These are phyloP conservation scores for Curvularia eragrostidis DNA, from an alignment of 2,329 filamentous ascomycete genomes.

Conservation along the genomic window DNA sequence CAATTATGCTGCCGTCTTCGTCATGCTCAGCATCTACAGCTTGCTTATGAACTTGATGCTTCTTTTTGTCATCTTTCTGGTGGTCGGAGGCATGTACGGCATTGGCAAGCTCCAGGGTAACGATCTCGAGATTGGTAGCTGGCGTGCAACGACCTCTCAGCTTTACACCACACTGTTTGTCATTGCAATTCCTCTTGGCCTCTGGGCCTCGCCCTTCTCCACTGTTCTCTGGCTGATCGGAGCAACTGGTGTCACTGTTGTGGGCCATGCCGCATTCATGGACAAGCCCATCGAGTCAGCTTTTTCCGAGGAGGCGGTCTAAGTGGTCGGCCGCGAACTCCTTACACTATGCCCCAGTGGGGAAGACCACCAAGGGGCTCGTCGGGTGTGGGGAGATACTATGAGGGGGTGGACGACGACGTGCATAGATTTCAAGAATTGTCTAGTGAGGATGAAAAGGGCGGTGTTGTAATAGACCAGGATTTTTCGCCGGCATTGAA, in stretches of 20 bases:
- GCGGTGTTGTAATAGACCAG: slow-evolving; percentile 53
- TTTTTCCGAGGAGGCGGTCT: slow-evolving; percentile 99
- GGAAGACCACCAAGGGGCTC: slow-evolving; percentile 97
- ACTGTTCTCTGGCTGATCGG: slow-evolving; percentile 96
- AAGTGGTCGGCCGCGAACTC: slow-evolving; percentile 99
- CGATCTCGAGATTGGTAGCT: slow-evolving; percentile 84
- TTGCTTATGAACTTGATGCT: slow-evolving; percentile 85
- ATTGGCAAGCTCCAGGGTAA: slow-evolving; percentile 89
- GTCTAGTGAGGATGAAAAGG: slow-evolving; percentile 60
- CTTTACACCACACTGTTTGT: slow-evolving; percentile 89
- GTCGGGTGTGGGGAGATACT: slow-evolving; percentile 57
- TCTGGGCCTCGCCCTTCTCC: slow-evolving; percentile 82
- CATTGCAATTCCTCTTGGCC: slow-evolving; percentile 81
- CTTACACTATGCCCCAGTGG: slow-evolving; percentile 87
- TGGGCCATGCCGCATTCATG: slow-evolving; percentile 94
- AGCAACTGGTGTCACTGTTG: slow-evolving; percentile 88
- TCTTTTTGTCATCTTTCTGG: slow-evolving; percentile 90
- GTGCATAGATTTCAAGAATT: slow-evolving; percentile 70
- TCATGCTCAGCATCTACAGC: slow-evolving; percentile 95
- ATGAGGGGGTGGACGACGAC: slow-evolving; percentile 52
- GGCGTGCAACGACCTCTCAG: slow-evolving; percentile 86
- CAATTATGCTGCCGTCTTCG: slow-evolving; percentile 95
- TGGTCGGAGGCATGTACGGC: slow-evolving; percentile 84
- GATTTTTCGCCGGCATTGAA: slow-evolving; percentile 43
- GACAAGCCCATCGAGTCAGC: slow-evolving; percentile 99